Evolutionary conservation across 257 asterid species (phyloP).

Genomic region (Ajuga chamaepitys): DNA sequence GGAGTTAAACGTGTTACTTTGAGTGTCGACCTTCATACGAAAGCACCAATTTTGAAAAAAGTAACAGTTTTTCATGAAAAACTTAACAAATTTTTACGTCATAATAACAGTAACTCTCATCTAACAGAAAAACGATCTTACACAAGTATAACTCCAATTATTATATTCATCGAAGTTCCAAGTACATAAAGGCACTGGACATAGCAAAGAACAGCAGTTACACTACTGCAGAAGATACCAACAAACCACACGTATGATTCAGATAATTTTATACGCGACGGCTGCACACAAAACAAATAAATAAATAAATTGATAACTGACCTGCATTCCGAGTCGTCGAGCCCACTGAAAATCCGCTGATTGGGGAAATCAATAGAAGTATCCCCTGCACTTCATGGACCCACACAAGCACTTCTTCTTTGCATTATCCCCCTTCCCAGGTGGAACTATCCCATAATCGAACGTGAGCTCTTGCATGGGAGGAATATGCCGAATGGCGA

Average conservation of each 20-base stretch:
- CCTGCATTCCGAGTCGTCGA: slow-evolving; percentile 13
- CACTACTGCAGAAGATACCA: background rate
- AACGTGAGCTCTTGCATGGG: slow-evolving; percentile 86
- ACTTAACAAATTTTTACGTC: no score
- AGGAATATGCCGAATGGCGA: slow-evolving; percentile 73
- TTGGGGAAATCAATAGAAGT: slow-evolving; percentile 41
- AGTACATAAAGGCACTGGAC: background rate
- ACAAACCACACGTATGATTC: background rate
- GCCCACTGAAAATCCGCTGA: background rate
- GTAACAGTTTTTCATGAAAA: no score
- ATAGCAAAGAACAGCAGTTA: background rate
- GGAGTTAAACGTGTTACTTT: no score
- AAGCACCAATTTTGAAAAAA: no score
- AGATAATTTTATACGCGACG: background rate
- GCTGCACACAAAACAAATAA: background rate
- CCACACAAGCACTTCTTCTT: slow-evolving; percentile 83
- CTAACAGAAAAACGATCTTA: no score
- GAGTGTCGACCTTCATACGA: no score
- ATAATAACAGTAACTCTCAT: no score
- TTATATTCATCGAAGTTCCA: background rate
- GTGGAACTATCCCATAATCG: slow-evolving; percentile 64
- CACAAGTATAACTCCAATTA: no score
- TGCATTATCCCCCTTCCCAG: slow-evolving; percentile 46
- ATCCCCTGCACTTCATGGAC: slow-evolving; percentile 63
- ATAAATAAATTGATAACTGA: background rate